Conservation (phyloP, 768 basidiomycete species). For the Strobilomyces confusus region DNA sequence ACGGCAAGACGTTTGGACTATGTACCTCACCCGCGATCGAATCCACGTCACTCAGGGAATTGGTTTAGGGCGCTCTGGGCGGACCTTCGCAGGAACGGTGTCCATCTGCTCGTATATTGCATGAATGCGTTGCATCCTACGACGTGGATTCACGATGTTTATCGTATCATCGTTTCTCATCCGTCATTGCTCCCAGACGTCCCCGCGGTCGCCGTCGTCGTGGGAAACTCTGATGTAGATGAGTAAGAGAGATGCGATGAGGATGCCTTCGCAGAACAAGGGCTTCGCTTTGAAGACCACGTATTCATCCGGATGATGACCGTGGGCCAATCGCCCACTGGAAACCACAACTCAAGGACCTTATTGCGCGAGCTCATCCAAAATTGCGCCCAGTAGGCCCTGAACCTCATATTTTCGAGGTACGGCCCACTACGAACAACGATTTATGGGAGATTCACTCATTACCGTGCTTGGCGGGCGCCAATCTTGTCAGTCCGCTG, state of each 20-base stretch:
- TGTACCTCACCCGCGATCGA: constrained; percentile 3
- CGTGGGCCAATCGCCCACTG: background rate
- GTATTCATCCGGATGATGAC: constrained; percentile 12
- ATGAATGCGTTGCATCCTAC: constrained; percentile 11
- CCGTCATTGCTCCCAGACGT: background rate
- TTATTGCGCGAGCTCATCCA: constrained; percentile 14
- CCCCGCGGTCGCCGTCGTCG: constrained; percentile 20
- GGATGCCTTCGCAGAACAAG: constrained; percentile 5
- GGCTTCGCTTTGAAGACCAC: constrained; percentile 14
- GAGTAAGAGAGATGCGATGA: constrained; percentile 14
- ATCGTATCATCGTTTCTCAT: constrained; percentile 7
- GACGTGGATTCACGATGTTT: constrained; percentile 11
- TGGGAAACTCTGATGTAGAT: constrained; percentile 5
- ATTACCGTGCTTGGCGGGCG: constrained; percentile 2
- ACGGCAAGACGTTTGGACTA: constrained; percentile 15
- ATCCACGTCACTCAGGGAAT: constrained; percentile 1
- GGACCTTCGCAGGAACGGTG: constrained; percentile 15
- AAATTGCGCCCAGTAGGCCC: background rate
- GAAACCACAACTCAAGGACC: constrained; percentile 6
- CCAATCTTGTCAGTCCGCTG: background rate
- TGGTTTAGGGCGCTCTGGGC: constrained; percentile 4
- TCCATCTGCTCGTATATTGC: constrained; percentile 22
- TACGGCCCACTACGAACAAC: constrained; percentile 8
- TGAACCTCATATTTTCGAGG: background rate
- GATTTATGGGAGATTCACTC: constrained; percentile 11